These are phyloP conservation scores for Rhizopus microsporus DNA, from an alignment of 371 early-diverging fungal genomes.

Conservation along the genomic window DNA sequence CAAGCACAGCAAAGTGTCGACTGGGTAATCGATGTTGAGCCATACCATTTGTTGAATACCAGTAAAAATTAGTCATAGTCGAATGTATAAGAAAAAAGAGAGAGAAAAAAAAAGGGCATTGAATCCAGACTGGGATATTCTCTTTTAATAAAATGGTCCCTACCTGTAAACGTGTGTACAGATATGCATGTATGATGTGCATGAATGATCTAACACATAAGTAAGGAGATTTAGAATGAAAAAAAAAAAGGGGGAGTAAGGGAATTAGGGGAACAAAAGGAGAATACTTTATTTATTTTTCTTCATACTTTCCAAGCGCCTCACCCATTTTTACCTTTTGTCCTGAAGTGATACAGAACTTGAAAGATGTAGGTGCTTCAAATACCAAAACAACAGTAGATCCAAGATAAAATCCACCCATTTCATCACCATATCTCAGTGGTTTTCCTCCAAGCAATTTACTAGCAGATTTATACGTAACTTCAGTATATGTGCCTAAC, in stretches of 20 bases:
- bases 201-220: too few species aligned
- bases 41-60: conserved; percentile 39
- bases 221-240: too few species aligned
- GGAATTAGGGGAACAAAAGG: too few species aligned
- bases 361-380: conserved; percentile 86
- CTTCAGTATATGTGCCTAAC: conserved; percentile 79
- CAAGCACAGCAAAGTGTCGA: conserved; percentile 27
- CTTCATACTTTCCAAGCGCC: conserved; percentile 62
- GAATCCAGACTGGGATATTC: background rate
- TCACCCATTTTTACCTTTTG: conserved; percentile 86
- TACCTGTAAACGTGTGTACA: too few species aligned
- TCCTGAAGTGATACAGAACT: conserved; percentile 72
- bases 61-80: conserved; percentile 24
- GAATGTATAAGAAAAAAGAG: background rate
- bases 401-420: conserved; percentile 95
- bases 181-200: too few species aligned
- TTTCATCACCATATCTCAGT: conserved; percentile 79
- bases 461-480: conserved; percentile 67
- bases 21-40: conserved; percentile 23
- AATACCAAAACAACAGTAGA: conserved; percentile 96
- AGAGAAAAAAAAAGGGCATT: background rate
- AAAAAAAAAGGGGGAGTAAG: too few species aligned
- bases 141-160: too few species aligned
- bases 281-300: background rate
- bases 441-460: conserved; percentile 68